Percentiles rank a stretch among this genome's conserved stretches.
These are phyloP conservation scores for Melocanna baccifera DNA, from an alignment of 176 grass and related monocot species.

Conservation along the genomic window DNA sequence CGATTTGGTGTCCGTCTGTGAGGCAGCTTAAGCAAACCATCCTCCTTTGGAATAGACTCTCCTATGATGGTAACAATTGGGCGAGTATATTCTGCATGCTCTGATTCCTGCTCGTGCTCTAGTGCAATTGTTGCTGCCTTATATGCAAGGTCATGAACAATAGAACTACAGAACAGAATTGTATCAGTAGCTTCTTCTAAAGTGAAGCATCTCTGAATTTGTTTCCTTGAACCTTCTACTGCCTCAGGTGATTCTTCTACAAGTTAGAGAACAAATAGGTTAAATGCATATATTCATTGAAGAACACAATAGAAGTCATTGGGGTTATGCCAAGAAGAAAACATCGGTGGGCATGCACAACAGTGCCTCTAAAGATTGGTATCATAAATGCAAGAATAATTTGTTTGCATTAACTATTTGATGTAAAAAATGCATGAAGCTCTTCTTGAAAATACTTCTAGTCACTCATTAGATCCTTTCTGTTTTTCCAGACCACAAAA, in stretches of 20 bases:
- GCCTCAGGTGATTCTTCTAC: conserved; percentile 38
- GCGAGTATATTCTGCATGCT: neutral
- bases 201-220: conserved; percentile 68
- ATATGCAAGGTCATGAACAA: conserved; percentile 75
- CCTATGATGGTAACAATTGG: conserved; percentile 44
- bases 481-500: neutral
- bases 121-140: conserved; percentile 71
- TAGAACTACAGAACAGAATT: conserved; percentile 85
- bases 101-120: conserved; percentile 52
- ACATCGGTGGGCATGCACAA: neutral
- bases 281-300: conserved; percentile 16
- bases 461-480: neutral
- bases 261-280: conserved; percentile 9
- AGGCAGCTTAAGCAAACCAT: conserved; percentile 35
- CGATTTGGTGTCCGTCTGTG: conserved; percentile 45
- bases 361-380: neutral
- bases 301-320: conserved; percentile 6
- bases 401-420: neutral
- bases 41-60: conserved; percentile 36
- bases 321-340: conserved; percentile 4
- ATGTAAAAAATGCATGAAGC: neutral
- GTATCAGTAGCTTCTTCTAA: conserved; percentile 85
- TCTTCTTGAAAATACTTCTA: neutral
- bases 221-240: conserved; percentile 45
- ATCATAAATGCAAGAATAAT: neutral